These are phyloP conservation scores for Fagopyrum tataricum DNA, from an alignment of 148 eudicot genomes.

Conservation along the genomic window DNA sequence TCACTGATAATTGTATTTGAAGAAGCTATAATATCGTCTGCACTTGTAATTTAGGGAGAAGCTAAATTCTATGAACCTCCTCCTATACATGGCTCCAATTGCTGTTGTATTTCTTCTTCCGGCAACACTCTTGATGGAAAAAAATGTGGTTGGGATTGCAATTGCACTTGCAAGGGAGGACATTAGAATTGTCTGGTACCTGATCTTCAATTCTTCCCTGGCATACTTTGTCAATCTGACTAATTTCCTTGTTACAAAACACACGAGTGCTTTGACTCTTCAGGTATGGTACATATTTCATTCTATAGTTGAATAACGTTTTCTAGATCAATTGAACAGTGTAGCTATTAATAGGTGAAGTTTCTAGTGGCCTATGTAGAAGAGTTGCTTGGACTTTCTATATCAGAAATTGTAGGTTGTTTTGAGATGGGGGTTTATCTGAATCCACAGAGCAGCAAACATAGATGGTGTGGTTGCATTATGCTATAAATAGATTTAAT, in stretches of 20 bases:
- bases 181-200: conserved; percentile 29
- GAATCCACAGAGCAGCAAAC: not conserved
- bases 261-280: conserved; percentile 40
- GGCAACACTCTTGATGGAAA: conserved; percentile 34
- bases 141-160: conserved; percentile 34
- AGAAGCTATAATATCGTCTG: conserved; percentile 12
- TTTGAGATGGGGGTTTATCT: not conserved
- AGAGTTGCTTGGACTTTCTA: not conserved
- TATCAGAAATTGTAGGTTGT: not conserved
- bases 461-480: not conserved
- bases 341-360: not conserved
- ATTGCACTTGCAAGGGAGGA: conserved; percentile 33
- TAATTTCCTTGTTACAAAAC: conserved; percentile 42
- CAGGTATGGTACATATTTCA: conserved; percentile 21
- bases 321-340: not conserved
- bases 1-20: not conserved
- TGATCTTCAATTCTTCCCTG: conserved; percentile 36
- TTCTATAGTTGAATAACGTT: not conserved
- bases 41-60: conserved; percentile 27
- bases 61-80: conserved; percentile 42
- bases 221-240: conserved; percentile 40
- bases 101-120: conserved; percentile 42
- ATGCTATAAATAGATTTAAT: not conserved
- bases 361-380: not conserved
- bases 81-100: conserved; percentile 43